These are phyloP conservation scores for Triangularia setosa DNA, from an alignment of 2,329 filamentous ascomycete genomes.

Conservation along the genomic window DNA sequence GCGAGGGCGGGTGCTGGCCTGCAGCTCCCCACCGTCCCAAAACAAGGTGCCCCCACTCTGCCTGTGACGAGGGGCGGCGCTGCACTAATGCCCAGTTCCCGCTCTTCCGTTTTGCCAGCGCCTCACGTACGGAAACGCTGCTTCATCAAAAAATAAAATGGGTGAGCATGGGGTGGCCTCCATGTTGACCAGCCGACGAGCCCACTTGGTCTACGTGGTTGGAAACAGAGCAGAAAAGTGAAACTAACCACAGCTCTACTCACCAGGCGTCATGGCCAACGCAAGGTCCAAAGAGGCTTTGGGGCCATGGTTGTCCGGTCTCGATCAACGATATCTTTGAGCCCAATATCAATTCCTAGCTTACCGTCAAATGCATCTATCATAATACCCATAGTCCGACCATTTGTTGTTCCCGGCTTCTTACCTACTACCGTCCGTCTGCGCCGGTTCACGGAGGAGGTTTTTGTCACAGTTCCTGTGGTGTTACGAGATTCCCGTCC, in stretches of 20 bases:
- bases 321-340: background rate
- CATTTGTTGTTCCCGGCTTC: background rate
- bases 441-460: background rate
- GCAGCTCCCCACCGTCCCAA: background rate
- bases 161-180: background rate
- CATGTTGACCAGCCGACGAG: background rate
- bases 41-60: conserved; percentile 2
- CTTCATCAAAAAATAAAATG: background rate
- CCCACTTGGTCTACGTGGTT: background rate
- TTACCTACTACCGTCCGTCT: background rate
- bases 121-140: background rate
- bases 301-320: background rate
- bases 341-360: background rate
- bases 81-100: background rate
- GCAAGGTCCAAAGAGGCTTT: background rate
- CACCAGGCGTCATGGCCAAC: background rate
- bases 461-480: background rate
- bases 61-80: background rate
- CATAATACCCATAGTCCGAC: background rate
- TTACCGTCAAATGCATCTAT: background rate
- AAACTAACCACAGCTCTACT: background rate
- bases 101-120: conserved; percentile 3
- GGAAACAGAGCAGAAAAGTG: background rate
- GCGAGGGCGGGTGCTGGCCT: background rate
- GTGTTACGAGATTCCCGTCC: background rate